A percentile compares a stretch with the other conserved stretches of the same genome.
Conservation (phyloP, 139 green algal species). For the Trebouxia sp. region DNA sequence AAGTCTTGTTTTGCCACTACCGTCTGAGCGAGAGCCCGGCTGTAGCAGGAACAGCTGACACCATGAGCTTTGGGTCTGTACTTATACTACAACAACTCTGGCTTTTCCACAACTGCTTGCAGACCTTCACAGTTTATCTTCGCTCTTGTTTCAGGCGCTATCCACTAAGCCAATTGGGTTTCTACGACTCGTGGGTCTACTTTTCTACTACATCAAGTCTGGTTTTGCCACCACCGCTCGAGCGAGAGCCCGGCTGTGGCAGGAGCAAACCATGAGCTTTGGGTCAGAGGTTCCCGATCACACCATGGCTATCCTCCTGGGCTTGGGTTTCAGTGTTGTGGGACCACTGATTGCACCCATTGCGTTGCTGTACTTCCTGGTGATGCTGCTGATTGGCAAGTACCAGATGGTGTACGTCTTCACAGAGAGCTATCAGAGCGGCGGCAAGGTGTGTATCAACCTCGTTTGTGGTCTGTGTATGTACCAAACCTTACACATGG, state of each 20-base stretch:
- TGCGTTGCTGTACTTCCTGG: conserved; percentile 69
- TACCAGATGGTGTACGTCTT: conserved; percentile 52
- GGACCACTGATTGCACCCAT: conserved; percentile 74
- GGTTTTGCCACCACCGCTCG: conserved; percentile 45
- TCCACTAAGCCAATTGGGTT: conserved; percentile 23
- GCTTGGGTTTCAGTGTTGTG: conserved; percentile 67
- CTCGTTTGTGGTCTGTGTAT: background rate
- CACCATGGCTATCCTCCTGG: conserved; percentile 68
- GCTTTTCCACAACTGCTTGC: background rate
- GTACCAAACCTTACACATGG: conserved; percentile 30
- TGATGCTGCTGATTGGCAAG: conserved; percentile 42
- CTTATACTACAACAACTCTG: background rate
- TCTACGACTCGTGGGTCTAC: conserved; percentile 23
- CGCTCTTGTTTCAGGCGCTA: conserved; percentile 29
- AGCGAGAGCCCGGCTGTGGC: conserved; percentile 60
- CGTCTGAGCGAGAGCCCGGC: too few relatives aligned
- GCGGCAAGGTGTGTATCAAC: conserved; percentile 37
- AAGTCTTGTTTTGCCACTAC: too few relatives aligned
- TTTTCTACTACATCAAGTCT: conserved; percentile 27
- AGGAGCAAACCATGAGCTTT: conserved; percentile 53
- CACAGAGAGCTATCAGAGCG: conserved; percentile 39
- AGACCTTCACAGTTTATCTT: background rate
- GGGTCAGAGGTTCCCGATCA: conserved; percentile 57
- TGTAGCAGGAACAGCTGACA: too few relatives aligned
- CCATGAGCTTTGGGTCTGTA: background rate